phyloP scores from a whole-genome alignment of 257 asterid species.

The Ballota nigra region DNA sequence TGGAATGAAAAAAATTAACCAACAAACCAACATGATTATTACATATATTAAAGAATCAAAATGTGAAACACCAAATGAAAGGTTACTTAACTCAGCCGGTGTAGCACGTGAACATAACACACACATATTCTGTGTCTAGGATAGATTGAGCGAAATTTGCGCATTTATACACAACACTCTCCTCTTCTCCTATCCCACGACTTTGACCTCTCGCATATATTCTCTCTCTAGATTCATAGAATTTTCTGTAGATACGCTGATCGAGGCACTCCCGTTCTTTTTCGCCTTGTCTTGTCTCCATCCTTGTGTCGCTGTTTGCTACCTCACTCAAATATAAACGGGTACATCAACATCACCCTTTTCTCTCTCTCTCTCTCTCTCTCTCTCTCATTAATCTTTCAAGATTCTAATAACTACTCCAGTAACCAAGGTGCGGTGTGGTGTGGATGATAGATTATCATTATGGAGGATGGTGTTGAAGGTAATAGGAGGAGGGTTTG shows the following conservation, averaged over 20 bases:
- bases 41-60: too few relatives aligned
- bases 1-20: too few relatives aligned
- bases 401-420: background rate
- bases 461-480: conserved; percentile 24
- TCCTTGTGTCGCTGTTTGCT: conserved; percentile 18
- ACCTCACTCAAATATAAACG: conserved; percentile 1
- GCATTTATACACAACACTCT: conserved; percentile 6
- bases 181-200: background rate
- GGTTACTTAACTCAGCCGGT: background rate
- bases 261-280: conserved; percentile 26
- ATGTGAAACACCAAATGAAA: too few relatives aligned
- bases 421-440: too few relatives aligned
- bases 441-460: background rate
- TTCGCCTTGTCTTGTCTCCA: conserved; percentile 28
- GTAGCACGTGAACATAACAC: background rate
- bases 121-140: background rate
- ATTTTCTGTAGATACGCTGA: conserved; percentile 30
- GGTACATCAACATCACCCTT: background rate
- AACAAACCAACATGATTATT: too few relatives aligned
- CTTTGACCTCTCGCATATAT: conserved; percentile 11
- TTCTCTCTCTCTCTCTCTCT: background rate
- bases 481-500: conserved; percentile 12
- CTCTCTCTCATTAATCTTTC: background rate
- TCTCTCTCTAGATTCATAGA: conserved; percentile 22
- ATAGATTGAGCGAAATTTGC: conserved; percentile 24